Percentiles rank a stretch among this genome's conserved stretches.
These are phyloP conservation scores for Prillingera fragicola DNA, from an alignment of 1,284 basidiomycete genomes.

Conservation along the genomic window DNA sequence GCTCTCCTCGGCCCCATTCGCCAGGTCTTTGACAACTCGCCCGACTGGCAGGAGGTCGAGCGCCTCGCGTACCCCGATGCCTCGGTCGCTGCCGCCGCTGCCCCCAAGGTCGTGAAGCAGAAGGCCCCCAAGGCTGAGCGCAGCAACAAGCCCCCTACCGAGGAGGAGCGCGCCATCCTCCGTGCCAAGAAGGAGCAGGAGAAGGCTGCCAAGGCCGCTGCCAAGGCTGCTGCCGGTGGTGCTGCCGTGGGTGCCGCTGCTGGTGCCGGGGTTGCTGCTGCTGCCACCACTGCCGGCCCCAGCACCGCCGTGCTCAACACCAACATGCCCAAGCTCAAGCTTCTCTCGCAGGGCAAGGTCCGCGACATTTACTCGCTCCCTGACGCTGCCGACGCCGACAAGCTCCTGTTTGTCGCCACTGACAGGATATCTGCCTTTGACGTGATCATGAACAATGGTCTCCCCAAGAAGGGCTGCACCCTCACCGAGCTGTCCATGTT, in stretches of 20 bases:
- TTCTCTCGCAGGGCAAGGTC: conserved; percentile 85
- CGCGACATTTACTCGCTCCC: conserved; percentile 76
- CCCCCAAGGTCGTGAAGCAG: conserved; percentile 24
- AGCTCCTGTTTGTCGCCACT: conserved; percentile 85
- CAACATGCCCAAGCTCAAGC: conserved; percentile 51
- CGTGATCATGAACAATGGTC: conserved; percentile 86
- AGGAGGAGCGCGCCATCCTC: conserved; percentile 42
- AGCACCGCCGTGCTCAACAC: conserved; percentile 32
- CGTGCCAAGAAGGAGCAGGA: conserved; percentile 41
- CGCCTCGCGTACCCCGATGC: conserved; percentile 79
- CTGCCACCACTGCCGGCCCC: conserved; percentile 1
- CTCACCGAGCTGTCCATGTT: conserved; percentile 86
- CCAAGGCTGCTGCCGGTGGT: conserved; percentile 26
- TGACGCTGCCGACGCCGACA: conserved; percentile 54
- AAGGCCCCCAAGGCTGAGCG: conserved; percentile 25
- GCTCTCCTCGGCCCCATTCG: conserved; percentile 78
- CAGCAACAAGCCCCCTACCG: conserved; percentile 37
- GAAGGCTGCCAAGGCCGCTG: conserved; percentile 40
- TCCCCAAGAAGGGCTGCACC: conserved; percentile 87
- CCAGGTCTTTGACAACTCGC: conserved; percentile 64
- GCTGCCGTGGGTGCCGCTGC: conserved; percentile 12
- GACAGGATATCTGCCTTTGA: conserved; percentile 97
- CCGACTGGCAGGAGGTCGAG: conserved; percentile 76
- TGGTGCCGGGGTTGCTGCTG: conserved; percentile 1
- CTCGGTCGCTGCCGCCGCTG: conserved; percentile 22